phyloP scores from a whole-genome alignment of 2,329 filamentous ascomycete species.

The Penicillium verrucosum region DNA sequence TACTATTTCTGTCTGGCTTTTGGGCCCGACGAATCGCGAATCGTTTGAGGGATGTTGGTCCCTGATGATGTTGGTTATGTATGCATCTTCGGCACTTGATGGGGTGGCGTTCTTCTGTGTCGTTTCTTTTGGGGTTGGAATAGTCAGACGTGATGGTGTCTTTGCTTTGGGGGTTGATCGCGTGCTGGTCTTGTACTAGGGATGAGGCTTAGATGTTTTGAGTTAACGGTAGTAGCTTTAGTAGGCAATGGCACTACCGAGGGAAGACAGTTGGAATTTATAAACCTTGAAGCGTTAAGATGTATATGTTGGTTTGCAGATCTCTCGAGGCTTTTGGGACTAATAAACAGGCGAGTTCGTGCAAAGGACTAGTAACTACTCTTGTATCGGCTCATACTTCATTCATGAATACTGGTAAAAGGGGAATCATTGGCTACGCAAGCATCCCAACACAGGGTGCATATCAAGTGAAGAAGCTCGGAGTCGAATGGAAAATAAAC shows the following conservation, averaged over 20 bases:
- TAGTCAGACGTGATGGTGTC: not conserved
- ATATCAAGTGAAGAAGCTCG: constrained; percentile 3
- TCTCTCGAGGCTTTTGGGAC: not conserved
- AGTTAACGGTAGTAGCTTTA: not conserved
- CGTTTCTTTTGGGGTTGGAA: not conserved
- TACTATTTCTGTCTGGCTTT: not conserved
- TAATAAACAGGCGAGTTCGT: not conserved
- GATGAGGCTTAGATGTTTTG: not conserved
- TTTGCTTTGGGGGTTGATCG: not conserved
- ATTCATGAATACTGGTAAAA: not conserved
- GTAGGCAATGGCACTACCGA: not conserved
- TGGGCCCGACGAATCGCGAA: not conserved
- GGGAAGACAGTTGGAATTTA: not conserved
- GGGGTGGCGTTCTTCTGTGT: not conserved
- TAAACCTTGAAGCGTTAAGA: too few species aligned
- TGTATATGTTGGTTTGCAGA: not conserved
- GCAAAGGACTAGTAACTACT: not conserved
- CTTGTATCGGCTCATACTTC: not conserved
- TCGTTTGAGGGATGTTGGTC: not conserved
- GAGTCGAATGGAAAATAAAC: constrained; percentile 30
- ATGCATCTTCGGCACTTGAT: not conserved
- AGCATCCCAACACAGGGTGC: constrained; percentile 8
- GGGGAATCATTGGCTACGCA: constrained; percentile 13
- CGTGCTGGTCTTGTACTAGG: not conserved
- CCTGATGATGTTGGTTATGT: not conserved